phyloP scores from a whole-genome alignment of 108 stramenopile genomes.

The Fistulifera solaris region DNA sequence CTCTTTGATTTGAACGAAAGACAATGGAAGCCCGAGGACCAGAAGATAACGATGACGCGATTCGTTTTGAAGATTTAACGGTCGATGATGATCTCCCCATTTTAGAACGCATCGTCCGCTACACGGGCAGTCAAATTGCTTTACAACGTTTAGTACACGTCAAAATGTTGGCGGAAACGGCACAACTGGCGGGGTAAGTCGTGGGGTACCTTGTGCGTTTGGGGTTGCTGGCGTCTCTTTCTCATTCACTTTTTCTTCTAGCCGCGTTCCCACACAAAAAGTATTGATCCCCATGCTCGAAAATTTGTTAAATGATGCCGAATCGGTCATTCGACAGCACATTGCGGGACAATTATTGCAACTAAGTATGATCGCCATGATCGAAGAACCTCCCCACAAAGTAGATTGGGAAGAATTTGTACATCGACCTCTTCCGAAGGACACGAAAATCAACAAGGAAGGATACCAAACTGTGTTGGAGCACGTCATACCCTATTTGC shows the following conservation, averaged over 20 bases:
- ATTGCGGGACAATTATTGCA: constrained; percentile 71
- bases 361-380: constrained; percentile 52
- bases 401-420: no score
- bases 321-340: constrained; percentile 90
- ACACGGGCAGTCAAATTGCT: constrained; percentile 85
- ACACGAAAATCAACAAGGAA: constrained; percentile 8
- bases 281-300: constrained; percentile 66
- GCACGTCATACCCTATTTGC: constrained; percentile 45
- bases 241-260: neutral
- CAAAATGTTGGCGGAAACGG: constrained; percentile 92
- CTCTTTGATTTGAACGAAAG: no score
- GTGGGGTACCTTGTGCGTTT: neutral
- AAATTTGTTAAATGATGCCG: constrained; percentile 68
- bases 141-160: constrained; percentile 96
- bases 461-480: constrained; percentile 55
- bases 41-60: constrained; percentile 29
- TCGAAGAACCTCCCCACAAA: constrained; percentile 1
- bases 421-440: neutral
- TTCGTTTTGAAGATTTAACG: constrained; percentile 93
- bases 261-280: constrained; percentile 27
- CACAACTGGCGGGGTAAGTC: constrained; percentile 71
- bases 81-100: constrained; percentile 93
- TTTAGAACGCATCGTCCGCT: constrained; percentile 85
- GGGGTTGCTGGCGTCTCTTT: neutral
- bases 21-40: constrained; percentile 1